phyloP scores from a whole-genome alignment of 2,329 filamentous ascomycete species.

The Exophiala sideris region DNA sequence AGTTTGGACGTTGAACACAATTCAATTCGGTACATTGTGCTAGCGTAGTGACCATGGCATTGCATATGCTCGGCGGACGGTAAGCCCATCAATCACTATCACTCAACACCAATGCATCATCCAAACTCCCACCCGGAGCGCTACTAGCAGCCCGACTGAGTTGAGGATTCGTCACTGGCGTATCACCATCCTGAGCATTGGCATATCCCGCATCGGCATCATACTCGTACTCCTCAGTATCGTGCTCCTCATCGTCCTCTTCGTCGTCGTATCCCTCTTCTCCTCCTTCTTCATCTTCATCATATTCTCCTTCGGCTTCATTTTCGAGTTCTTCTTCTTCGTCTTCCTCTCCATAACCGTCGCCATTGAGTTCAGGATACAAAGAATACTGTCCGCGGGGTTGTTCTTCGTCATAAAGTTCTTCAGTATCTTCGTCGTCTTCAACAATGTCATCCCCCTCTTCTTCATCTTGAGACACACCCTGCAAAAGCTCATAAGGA shows the following conservation, averaged over 20 bases:
- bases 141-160: slow-evolving; percentile 20
- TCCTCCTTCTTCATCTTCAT: slow-evolving; percentile 8
- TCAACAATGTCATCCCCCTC: slow-evolving; percentile 5
- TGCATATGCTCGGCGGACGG: too few relatives aligned
- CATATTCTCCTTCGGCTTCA: slow-evolving; percentile 7
- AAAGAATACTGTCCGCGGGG: not conserved
- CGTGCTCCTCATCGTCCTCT: slow-evolving; percentile 12
- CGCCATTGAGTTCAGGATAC: not conserved
- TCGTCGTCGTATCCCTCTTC: slow-evolving; percentile 10
- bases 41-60: too few relatives aligned
- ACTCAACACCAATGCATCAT: slow-evolving; percentile 29
- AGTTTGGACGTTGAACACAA: too few relatives aligned
- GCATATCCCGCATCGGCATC: slow-evolving; percentile 3
- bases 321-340: slow-evolving; percentile 8
- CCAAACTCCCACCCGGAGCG: slow-evolving; percentile 22
- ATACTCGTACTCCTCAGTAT: slow-evolving; percentile 5
- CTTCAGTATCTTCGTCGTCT: slow-evolving; percentile 13
- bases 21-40: too few relatives aligned
- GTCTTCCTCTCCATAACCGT: not conserved
- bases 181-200: not conserved
- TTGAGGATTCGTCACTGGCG: slow-evolving; percentile 17
- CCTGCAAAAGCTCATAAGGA: slow-evolving; percentile 10
- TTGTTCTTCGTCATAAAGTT: slow-evolving; percentile 13
- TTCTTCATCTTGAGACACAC: slow-evolving; percentile 1
- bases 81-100: slow-evolving; percentile 28